These are phyloP conservation scores for Nakazawaea molendinolei DNA, from an alignment of 805 yeast species.

Conservation along the genomic window DNA sequence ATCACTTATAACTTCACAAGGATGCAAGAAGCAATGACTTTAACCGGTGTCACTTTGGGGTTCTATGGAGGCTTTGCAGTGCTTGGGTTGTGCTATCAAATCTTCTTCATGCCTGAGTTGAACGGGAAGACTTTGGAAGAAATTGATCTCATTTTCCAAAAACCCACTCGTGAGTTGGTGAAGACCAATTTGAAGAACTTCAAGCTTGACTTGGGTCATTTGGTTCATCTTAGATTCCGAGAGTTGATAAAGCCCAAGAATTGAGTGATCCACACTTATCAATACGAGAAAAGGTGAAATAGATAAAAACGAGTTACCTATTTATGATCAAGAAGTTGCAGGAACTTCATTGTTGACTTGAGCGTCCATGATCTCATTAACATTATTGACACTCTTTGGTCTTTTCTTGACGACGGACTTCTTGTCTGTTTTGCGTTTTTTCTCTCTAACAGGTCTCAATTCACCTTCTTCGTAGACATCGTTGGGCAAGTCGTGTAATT, in stretches of 20 bases:
- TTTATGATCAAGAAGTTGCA: constrained; percentile 2
- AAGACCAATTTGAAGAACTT: constrained; percentile 25
- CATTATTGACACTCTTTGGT: constrained; percentile 15
- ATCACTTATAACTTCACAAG: constrained; percentile 57
- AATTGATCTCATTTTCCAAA: constrained; percentile 55
- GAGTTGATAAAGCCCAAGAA: constrained; percentile 5
- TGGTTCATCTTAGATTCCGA: constrained; percentile 2
- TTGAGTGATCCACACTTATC: no score
- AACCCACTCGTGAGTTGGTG: constrained; percentile 34
- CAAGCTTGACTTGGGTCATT: constrained; percentile 1
- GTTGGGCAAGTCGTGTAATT: constrained; percentile 74
- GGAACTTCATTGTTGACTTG: neutral
- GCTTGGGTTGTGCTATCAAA: constrained; percentile 46
- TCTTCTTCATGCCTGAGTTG: constrained; percentile 63
- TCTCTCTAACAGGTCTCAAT: constrained; percentile 56
- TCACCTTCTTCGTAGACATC: constrained; percentile 83
- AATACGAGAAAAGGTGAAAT: neutral
- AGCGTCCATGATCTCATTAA: neutral
- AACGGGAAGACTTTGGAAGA: constrained; percentile 70
- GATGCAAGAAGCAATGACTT: constrained; percentile 52
- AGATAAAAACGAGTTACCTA: neutral
- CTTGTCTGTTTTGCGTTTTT: constrained; percentile 38
- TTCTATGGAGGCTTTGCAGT: constrained; percentile 65
- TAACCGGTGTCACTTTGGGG: constrained; percentile 57
- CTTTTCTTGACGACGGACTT: constrained; percentile 24